Evolutionary conservation across 345 rosid species (phyloP).

Genomic region (Boechera divaricarpa): DNA sequence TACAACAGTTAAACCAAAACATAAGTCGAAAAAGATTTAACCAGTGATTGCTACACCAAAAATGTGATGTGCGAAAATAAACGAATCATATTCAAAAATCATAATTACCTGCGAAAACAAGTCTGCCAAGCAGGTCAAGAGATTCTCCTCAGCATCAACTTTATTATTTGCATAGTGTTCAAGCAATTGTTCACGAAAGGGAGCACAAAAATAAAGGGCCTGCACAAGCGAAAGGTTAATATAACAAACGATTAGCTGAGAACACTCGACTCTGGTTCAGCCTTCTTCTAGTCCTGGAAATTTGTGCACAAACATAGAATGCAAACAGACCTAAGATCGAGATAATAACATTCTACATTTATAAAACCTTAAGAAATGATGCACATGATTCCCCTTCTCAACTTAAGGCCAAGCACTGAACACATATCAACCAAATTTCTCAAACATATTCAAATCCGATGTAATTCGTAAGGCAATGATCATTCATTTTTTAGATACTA

Average conservation of each 20-base stretch:
- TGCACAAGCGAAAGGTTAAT: constrained; percentile 30
- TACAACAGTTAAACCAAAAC: constrained; percentile 1
- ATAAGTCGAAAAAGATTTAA: background rate
- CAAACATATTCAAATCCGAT: too few species aligned
- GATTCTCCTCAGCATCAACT: constrained; percentile 84
- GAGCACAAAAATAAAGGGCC: constrained; percentile 93
- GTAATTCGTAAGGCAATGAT: too few species aligned
- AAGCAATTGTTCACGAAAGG: constrained; percentile 88
- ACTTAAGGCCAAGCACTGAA: too few species aligned
- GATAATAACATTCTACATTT: too few species aligned
- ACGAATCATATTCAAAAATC: background rate
- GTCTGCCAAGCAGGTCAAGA: constrained; percentile 87
- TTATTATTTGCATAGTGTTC: constrained; percentile 68
- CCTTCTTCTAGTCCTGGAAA: background rate
- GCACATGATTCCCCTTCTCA: too few species aligned
- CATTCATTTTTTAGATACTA: too few species aligned
- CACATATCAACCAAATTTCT: too few species aligned
- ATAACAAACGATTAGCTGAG: background rate
- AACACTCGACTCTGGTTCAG: background rate
- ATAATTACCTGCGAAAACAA: constrained; percentile 73
- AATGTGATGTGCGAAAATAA: too few species aligned
- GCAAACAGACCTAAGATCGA: background rate
- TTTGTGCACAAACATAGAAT: too few species aligned
- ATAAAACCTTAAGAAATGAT: too few species aligned
- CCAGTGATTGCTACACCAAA: background rate